Evolutionary conservation across 352 stramenopile genomes (phyloP).

Genomic region (Globisporangium echinulatum): DNA sequence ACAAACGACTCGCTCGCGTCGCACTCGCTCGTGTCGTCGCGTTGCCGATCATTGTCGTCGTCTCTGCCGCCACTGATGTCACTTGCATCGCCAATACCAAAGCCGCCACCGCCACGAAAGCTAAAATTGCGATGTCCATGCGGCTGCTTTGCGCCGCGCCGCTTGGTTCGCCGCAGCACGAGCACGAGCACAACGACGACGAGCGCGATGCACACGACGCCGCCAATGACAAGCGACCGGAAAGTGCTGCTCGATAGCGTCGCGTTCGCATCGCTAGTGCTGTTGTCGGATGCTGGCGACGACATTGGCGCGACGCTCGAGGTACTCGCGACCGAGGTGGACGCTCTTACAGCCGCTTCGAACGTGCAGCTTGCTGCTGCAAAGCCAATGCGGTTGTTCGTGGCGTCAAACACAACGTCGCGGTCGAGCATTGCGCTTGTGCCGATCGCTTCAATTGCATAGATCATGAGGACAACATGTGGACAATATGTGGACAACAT

Average conservation of each 20-base stretch:
- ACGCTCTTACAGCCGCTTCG: background rate
- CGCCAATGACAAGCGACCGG: background rate
- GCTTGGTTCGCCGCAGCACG: background rate
- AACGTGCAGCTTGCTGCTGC: constrained; percentile 26
- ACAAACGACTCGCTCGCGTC: constrained; percentile 7
- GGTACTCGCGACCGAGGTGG: too few species aligned
- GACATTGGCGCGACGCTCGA: background rate
- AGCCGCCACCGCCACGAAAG: background rate
- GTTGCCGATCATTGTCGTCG: too few species aligned
- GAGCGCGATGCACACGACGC: background rate
- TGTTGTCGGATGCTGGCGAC: background rate
- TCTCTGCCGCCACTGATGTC: background rate
- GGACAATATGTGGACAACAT: too few species aligned
- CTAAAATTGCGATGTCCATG: background rate
- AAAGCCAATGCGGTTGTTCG: constrained; percentile 36
- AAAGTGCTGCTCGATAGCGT: background rate
- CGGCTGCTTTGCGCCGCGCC: background rate
- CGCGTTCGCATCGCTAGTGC: background rate
- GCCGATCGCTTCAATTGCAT: constrained; percentile 22
- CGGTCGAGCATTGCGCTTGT: constrained; percentile 43
- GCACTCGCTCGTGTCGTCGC: background rate
- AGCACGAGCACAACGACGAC: background rate
- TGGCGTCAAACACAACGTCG: constrained; percentile 44
- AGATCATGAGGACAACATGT: too few species aligned
- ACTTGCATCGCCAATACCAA: background rate